A percentile compares a stretch with the other conserved stretches of the same genome.
Evolutionary conservation across 2,329 filamentous ascomycete species (phyloP).

Genomic region (Diplodia intermedia): DNA sequence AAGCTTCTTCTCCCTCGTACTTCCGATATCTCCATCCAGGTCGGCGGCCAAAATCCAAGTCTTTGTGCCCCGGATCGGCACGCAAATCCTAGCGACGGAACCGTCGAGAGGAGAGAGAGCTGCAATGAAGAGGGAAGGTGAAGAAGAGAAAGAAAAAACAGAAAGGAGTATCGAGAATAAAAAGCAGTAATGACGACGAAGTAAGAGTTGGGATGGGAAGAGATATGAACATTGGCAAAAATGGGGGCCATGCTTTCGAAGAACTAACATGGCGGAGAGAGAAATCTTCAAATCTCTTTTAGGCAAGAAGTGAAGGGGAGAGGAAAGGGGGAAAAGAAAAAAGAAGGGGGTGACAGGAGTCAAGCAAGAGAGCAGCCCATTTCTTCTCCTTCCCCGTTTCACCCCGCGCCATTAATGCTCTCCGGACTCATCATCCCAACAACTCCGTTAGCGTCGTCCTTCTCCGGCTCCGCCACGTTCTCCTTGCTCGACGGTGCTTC

Average conservation of each 20-base stretch:
- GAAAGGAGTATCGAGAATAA: neutral
- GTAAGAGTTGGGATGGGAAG: neutral
- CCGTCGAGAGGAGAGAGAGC: no score
- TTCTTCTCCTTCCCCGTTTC: slow-evolving; percentile 14
- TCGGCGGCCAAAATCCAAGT: no score
- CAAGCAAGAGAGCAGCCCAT: slow-evolving; percentile 29
- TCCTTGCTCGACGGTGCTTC: slow-evolving; percentile 61
- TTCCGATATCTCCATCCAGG: neutral
- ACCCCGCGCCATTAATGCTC: slow-evolving; percentile 60
- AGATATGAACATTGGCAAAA: slow-evolving; percentile 3
- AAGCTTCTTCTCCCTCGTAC: neutral
- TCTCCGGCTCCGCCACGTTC: slow-evolving; percentile 67
- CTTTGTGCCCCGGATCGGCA: no score
- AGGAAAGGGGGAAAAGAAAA: neutral
- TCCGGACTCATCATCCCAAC: slow-evolving; percentile 85
- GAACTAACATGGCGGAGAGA: slow-evolving; percentile 18
- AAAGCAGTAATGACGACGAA: neutral
- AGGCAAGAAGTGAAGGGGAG: slow-evolving; percentile 2
- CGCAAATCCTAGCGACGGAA: no score
- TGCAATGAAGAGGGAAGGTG: slow-evolving; percentile 18
- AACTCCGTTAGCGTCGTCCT: slow-evolving; percentile 67
- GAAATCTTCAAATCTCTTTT: slow-evolving; percentile 19
- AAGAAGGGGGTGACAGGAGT: neutral
- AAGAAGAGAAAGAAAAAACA: neutral
- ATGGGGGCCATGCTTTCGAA: neutral